phyloP scores from a whole-genome alignment of 1,284 basidiomycete genomes.

The Tetrapyrgos nigripes region DNA sequence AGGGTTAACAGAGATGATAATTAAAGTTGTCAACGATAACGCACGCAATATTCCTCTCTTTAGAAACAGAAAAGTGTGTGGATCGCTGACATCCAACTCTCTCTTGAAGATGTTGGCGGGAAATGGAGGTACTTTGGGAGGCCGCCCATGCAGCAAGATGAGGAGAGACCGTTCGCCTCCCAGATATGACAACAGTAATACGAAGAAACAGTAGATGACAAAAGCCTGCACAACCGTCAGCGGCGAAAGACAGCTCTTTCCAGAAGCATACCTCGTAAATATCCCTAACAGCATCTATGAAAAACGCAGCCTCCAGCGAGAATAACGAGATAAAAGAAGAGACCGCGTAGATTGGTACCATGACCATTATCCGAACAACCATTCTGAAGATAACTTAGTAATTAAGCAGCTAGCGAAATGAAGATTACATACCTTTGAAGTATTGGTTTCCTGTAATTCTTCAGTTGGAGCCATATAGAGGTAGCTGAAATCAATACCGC shows the following conservation, averaged over 20 bases:
- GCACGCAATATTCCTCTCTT: constrained; percentile 94
- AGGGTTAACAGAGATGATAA: constrained; percentile 8
- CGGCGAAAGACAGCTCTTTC: background rate
- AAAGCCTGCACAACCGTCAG: constrained; percentile 71
- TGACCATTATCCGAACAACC: constrained; percentile 96
- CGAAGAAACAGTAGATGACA: constrained; percentile 95
- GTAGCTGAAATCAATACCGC: constrained; percentile 84
- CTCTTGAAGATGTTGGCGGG: constrained; percentile 81
- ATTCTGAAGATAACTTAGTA: constrained; percentile 57
- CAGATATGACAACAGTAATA: constrained; percentile 84
- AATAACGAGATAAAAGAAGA: constrained; percentile 94
- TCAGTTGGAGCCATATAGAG: constrained; percentile 89
- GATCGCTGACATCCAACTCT: constrained; percentile 91
- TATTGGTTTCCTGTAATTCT: constrained; percentile 87
- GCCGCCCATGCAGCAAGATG: constrained; percentile 89
- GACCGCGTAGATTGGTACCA: constrained; percentile 95
- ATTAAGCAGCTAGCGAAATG: background rate
- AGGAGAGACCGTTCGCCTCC: constrained; percentile 94
- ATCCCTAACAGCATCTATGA: constrained; percentile 95
- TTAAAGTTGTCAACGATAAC: constrained; percentile 36
- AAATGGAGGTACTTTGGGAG: constrained; percentile 87
- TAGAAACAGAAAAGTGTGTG: constrained; percentile 92
- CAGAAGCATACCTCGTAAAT: constrained; percentile 85
- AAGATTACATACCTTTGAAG: constrained; percentile 71
- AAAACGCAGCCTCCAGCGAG: constrained; percentile 94